Conservation (phyloP, 2,329 filamentous ascomycete genomes). For the Aureobasidium sp. region DNA sequence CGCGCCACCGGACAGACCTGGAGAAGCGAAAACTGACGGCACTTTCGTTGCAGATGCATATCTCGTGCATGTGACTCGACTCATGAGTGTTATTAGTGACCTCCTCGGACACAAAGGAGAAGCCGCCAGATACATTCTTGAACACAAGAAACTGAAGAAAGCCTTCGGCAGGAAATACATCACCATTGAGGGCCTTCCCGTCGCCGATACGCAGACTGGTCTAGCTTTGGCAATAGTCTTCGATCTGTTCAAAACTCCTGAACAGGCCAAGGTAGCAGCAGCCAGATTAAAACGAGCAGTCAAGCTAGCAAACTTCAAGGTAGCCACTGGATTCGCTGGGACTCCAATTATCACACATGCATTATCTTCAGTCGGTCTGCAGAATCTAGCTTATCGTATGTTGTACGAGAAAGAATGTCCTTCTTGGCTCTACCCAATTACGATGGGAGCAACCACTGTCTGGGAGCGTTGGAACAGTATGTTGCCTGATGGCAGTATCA, state of each 20-base stretch:
- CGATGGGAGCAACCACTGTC: conserved; percentile 41
- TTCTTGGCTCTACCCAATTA: conserved; percentile 44
- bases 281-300: conserved; percentile 24
- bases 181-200: conserved; percentile 24
- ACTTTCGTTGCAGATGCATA: conserved; percentile 35
- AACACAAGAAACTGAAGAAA: conserved; percentile 20
- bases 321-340: conserved; percentile 49
- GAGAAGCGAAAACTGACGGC: conserved; percentile 28
- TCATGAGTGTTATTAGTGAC: conserved; percentile 26
- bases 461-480: conserved; percentile 49
- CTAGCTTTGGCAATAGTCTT: conserved; percentile 25
- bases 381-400: conserved; percentile 38
- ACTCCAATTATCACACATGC: conserved; percentile 37
- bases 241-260: conserved; percentile 19
- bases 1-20: conserved; percentile 31
- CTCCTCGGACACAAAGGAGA: conserved; percentile 22
- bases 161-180: conserved; percentile 29
- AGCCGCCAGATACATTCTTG: conserved; percentile 20
- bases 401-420: conserved; percentile 40
- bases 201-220: conserved; percentile 30
- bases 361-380: conserved; percentile 17
- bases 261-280: conserved; percentile 18
- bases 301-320: conserved; percentile 21
- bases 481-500: conserved; percentile 38
- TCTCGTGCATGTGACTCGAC: conserved; percentile 29